Conservation (phyloP, 352 stramenopile genomes). For the Thalassiosira hispida region DNA sequence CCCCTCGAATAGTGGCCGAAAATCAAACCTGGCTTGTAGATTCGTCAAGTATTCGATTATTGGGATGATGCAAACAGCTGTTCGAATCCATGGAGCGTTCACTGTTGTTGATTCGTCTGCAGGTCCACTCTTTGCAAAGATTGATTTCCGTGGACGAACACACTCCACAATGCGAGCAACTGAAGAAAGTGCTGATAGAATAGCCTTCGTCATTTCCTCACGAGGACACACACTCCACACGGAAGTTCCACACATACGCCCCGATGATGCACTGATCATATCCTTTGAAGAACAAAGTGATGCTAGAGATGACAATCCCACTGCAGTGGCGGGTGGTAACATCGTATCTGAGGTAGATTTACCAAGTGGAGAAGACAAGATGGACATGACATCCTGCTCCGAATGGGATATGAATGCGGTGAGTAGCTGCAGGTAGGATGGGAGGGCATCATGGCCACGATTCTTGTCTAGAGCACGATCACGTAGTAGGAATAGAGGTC, state of each 20-base stretch:
- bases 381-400: conserved; percentile 41
- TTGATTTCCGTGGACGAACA: conserved; percentile 28
- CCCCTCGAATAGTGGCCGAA: conserved; percentile 50
- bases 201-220: conserved; percentile 50
- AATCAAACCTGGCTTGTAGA: conserved; percentile 52
- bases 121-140: conserved; percentile 14
- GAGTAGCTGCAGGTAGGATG: conserved; percentile 52
- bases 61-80: conserved; percentile 48
- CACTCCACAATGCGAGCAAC: conserved; percentile 47
- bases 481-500: conserved; percentile 68
- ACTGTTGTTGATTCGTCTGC: conserved; percentile 6
- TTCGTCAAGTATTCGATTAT: conserved; percentile 57
- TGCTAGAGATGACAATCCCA: conserved; percentile 67
- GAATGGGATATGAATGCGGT: conserved; percentile 51
- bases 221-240: conserved; percentile 48
- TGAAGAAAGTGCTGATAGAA: conserved; percentile 42
- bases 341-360: conserved; percentile 18
- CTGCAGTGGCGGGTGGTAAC: conserved; percentile 48
- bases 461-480: conserved; percentile 61
- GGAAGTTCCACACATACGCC: conserved; percentile 36
- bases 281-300: conserved; percentile 60
- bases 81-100: conserved; percentile 48
- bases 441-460: conserved; percentile 38
- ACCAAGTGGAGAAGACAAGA: conserved; percentile 24
- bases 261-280: conserved; percentile 40